Evolutionary conservation across 306 rosid genomes (phyloP).

Genomic region (Rosa multiflora): DNA sequence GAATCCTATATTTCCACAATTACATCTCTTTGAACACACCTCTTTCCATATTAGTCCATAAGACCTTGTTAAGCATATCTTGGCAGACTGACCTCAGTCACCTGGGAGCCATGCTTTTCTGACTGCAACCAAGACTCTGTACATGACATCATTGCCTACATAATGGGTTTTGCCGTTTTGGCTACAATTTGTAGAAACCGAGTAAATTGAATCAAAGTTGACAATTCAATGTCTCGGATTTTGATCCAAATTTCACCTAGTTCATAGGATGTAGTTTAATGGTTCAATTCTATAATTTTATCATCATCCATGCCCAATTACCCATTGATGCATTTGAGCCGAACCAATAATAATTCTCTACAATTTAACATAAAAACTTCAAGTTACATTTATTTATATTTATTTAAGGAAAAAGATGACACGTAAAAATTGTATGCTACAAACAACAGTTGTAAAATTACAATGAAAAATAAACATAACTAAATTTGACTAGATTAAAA

Average conservation of each 20-base stretch:
- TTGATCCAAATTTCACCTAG: background rate
- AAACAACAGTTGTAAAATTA: too few species aligned
- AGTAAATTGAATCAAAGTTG: background rate
- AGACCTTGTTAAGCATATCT: constrained; percentile 28
- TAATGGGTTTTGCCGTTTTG: background rate
- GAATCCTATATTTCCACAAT: constrained; percentile 43
- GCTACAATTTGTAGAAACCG: background rate
- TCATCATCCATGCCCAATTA: background rate
- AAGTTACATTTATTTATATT: too few species aligned
- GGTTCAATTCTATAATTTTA: background rate
- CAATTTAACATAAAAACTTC: too few species aligned
- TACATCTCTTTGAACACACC: constrained; percentile 32
- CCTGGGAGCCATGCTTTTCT: constrained; percentile 33
- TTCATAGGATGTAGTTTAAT: background rate
- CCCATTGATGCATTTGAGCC: background rate
- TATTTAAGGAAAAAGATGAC: too few species aligned
- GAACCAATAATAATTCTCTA: too few species aligned
- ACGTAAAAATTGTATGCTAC: too few species aligned
- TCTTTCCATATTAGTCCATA: constrained; percentile 39
- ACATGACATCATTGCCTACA: background rate
- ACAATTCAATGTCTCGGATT: background rate
- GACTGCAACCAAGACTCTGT: constrained; percentile 5
- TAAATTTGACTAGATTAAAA: too few species aligned
- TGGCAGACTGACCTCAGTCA: constrained; percentile 36
- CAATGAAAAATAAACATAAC: too few species aligned